Percentiles rank a stretch among this genome's conserved stretches.
Evolutionary conservation across 2,329 filamentous ascomycete genomes (phyloP).

Genomic region (Nigrograna mackinnonii): DNA sequence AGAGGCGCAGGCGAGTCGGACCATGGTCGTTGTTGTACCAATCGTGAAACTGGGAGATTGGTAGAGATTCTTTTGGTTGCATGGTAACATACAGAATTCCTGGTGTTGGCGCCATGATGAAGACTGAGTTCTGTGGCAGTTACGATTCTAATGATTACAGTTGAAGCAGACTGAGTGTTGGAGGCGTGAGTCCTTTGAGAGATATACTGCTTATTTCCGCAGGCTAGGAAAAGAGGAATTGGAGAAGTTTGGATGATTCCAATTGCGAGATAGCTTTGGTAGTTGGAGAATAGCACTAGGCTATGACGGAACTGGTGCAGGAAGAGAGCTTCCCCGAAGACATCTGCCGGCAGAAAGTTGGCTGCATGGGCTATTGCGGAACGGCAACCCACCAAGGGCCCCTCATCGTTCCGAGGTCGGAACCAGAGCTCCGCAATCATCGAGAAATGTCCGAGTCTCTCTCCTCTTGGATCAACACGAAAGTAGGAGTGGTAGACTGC

Average conservation of each 20-base stretch:
- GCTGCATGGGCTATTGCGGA: slow-evolving; percentile 2
- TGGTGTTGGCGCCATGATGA: slow-evolving; percentile 51
- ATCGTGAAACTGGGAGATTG: slow-evolving; percentile 76
- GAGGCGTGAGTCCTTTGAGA: neutral
- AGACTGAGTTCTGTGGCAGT: neutral
- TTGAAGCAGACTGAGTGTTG: neutral
- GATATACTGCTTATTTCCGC: neutral
- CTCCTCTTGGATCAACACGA: too few relatives aligned
- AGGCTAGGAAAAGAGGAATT: neutral
- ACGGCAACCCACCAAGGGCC: slow-evolving; percentile 11
- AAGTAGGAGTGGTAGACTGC: too few relatives aligned
- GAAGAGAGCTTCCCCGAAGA: slow-evolving; percentile 23
- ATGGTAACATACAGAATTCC: slow-evolving; percentile 87
- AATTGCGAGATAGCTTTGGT: too few relatives aligned
- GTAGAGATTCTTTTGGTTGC: slow-evolving; percentile 71
- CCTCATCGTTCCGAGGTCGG: slow-evolving; percentile 30
- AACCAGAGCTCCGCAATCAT: too few relatives aligned
- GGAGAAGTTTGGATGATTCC: neutral
- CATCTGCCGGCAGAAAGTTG: slow-evolving; percentile 33
- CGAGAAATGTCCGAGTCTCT: too few relatives aligned
- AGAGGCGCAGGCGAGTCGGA: slow-evolving; percentile 75
- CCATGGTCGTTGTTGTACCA: slow-evolving; percentile 90
- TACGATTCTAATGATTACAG: neutral
- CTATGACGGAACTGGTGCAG: too few relatives aligned
- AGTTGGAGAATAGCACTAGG: too few relatives aligned